A percentile compares a stretch with the other conserved stretches of the same genome.
Conservation (phyloP, 2,329 filamentous ascomycete species). For the Sclerotinia borealis region DNA sequence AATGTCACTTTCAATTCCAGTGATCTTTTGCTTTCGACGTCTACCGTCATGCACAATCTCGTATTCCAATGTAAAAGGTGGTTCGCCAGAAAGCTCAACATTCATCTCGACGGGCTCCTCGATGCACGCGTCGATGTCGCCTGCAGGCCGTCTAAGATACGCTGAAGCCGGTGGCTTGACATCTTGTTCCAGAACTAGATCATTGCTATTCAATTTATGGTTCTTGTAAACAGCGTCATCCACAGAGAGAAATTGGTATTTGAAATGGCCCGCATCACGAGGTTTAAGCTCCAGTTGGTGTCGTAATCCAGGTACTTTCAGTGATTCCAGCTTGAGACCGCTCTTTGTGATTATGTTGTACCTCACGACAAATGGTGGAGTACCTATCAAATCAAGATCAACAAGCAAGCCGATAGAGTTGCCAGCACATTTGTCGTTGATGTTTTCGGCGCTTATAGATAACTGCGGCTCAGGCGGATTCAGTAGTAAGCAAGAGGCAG, state of each 20-base stretch:
- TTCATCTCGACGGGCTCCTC: conserved; percentile 73
- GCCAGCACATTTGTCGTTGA: conserved; percentile 91
- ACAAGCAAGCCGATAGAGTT: conserved; percentile 88
- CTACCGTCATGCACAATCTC: conserved; percentile 88
- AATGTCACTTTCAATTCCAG: conserved; percentile 54
- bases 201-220: conserved; percentile 54
- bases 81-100: conserved; percentile 71
- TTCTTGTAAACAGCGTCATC: conserved; percentile 75
- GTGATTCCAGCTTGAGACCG: conserved; percentile 39
- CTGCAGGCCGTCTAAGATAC: conserved; percentile 52
- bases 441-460: conserved; percentile 66
- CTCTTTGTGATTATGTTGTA: conserved; percentile 65
- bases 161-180: conserved; percentile 91
- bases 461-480: conserved; percentile 86
- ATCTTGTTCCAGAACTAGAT: conserved; percentile 70
- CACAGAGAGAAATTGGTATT: conserved; percentile 76
- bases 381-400: conserved; percentile 83
- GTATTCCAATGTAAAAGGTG: conserved; percentile 86
- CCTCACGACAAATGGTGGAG: conserved; percentile 78
- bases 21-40: conserved; percentile 61
- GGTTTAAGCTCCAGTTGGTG: conserved; percentile 83
- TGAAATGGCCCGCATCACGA: conserved; percentile 73
- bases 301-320: conserved; percentile 63
- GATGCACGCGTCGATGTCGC: conserved; percentile 66
- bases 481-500: conserved; percentile 84